Conservation (phyloP, 179 eudicot genomes). For the Drosera spatulata region DNA sequence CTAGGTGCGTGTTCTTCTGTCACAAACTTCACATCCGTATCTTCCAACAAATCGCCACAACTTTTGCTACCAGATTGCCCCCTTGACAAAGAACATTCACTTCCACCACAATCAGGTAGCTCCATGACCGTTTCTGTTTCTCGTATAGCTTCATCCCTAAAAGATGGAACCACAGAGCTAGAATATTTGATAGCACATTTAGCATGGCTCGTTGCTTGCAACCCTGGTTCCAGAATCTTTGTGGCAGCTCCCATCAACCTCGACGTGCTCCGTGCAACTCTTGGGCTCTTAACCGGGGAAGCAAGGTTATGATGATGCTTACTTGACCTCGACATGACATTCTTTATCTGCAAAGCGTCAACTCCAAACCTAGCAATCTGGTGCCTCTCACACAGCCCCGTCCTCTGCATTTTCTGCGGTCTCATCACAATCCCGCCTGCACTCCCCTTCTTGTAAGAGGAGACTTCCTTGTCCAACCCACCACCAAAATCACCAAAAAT, state of each 20-base stretch:
- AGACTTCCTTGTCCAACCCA: slow-evolving; percentile 8
- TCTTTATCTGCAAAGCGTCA: slow-evolving; percentile 70
- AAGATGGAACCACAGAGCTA: slow-evolving; percentile 12
- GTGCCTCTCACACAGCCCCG: slow-evolving; percentile 47
- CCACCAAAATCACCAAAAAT: slow-evolving; percentile 8
- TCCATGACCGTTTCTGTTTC: not conserved
- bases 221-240: slow-evolving; percentile 81
- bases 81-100: slow-evolving; percentile 5
- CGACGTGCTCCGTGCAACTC: slow-evolving; percentile 36
- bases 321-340: slow-evolving; percentile 62
- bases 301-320: slow-evolving; percentile 44
- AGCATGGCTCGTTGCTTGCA: slow-evolving; percentile 48
- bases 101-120: slow-evolving; percentile 9
- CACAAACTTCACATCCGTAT: no score
- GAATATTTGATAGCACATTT: slow-evolving; percentile 62
- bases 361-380: slow-evolving; percentile 65
- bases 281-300: slow-evolving; percentile 75
- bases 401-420: slow-evolving; percentile 88
- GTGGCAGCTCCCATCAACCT: slow-evolving; percentile 84
- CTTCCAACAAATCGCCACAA: slow-evolving; percentile 55
- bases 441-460: slow-evolving; percentile 29
- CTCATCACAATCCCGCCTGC: slow-evolving; percentile 22
- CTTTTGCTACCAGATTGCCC: slow-evolving; percentile 41
- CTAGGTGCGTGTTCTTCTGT: slow-evolving; percentile 16
- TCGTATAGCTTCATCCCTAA: slow-evolving; percentile 4